Percentiles rank a stretch among this genome's conserved stretches.
Conservation (phyloP, 495 filamentous ascomycete species). For the Sabuloglossum arenarium region DNA sequence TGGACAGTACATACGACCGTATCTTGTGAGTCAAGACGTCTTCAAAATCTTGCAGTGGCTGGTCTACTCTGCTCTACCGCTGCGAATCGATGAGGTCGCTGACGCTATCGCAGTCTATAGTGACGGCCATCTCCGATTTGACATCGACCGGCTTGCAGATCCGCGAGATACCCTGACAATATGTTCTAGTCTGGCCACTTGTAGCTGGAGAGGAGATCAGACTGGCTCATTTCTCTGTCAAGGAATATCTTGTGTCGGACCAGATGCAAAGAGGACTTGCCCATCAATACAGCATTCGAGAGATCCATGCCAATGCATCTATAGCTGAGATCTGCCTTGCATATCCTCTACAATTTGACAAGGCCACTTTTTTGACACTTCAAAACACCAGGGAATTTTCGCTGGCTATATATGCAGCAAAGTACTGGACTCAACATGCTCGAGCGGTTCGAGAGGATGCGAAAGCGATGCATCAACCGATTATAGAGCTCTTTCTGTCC, state of each 20-base stretch:
- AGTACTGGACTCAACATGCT: not conserved
- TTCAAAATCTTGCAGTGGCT: constrained; percentile 9
- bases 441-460: no score
- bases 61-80: constrained; percentile 7
- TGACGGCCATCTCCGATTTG: not conserved
- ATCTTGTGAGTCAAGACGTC: constrained; percentile 6
- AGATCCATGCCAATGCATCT: not conserved
- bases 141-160: constrained; percentile 1
- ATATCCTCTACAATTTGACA: not conserved
- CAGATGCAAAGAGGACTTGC: constrained; percentile 2
- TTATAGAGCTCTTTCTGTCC: no score
- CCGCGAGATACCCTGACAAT: constrained; percentile 5
- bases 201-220: not conserved
- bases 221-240: constrained; percentile 13
- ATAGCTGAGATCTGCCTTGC: not conserved
- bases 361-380: not conserved
- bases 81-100: constrained; percentile 5
- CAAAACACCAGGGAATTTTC: not conserved
- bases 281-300: not conserved
- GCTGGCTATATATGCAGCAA: not conserved
- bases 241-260: constrained; percentile 11
- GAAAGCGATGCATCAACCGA: no score
- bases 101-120: constrained; percentile 7
- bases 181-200: constrained; percentile 6
- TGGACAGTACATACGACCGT: constrained; percentile 11